A percentile compares a stretch with the other conserved stretches of the same genome.
These are phyloP conservation scores for Dispira parvispora DNA, from an alignment of 192 early-diverging fungal genomes.

Conservation along the genomic window DNA sequence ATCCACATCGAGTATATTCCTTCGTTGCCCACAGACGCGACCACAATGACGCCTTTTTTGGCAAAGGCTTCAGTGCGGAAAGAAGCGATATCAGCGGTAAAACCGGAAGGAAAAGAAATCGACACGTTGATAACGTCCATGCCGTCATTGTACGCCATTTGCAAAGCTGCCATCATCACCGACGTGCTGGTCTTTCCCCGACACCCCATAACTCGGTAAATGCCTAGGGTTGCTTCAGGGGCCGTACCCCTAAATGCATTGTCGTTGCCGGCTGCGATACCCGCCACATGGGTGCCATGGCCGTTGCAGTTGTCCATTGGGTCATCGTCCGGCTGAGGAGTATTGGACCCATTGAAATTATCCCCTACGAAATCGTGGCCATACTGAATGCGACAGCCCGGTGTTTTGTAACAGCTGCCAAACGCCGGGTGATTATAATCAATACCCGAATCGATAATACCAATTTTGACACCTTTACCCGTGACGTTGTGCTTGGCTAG, in stretches of 20 bases:
- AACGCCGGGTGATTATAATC: slow-evolving; percentile 41
- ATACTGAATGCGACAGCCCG: slow-evolving; percentile 30
- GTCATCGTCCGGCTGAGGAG: not conserved
- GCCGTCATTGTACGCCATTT: not conserved
- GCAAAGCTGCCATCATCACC: not conserved
- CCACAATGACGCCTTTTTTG: not conserved
- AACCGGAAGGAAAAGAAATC: not conserved
- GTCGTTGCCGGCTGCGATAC: slow-evolving; percentile 2
- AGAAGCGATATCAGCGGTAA: not conserved
- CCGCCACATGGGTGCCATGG: slow-evolving; percentile 3
- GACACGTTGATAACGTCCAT: slow-evolving; percentile 1
- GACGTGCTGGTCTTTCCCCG: not conserved
- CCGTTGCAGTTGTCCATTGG: not conserved
- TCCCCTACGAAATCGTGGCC: slow-evolving; percentile 21
- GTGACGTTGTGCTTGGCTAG: slow-evolving; percentile 3
- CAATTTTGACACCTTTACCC: slow-evolving; percentile 33
- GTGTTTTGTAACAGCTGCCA: slow-evolving; percentile 33
- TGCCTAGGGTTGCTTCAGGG: not conserved
- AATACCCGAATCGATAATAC: slow-evolving; percentile 39
- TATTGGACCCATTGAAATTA: not conserved
- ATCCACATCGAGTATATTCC: not conserved
- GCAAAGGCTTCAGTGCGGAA: not conserved
- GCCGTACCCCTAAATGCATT: not conserved
- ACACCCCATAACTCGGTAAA: not conserved
- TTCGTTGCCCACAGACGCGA: not conserved